phyloP scores from a whole-genome alignment of 768 basidiomycete species.

The Clitopilus hobsonii region DNA sequence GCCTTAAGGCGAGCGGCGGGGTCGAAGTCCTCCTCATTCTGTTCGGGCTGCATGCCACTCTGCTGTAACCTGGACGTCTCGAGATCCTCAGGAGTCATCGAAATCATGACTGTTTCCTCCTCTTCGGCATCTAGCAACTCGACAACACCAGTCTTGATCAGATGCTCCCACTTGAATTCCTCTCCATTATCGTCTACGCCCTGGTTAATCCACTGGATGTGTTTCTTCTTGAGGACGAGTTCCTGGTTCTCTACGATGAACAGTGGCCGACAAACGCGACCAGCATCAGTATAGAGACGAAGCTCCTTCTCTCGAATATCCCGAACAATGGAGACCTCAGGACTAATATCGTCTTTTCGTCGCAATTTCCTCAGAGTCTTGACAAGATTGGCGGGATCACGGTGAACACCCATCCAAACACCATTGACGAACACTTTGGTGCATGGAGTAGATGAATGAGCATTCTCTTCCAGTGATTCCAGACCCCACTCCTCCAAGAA shows the following conservation, averaged over 20 bases:
- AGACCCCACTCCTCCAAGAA: conserved; percentile 99
- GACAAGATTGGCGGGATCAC: conserved; percentile 88
- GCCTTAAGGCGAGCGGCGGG: conserved; percentile 87
- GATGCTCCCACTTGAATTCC: conserved; percentile 76
- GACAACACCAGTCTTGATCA: conserved; percentile 84
- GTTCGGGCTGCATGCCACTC: conserved; percentile 50
- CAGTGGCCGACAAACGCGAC: conserved; percentile 92
- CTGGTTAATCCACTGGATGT: conserved; percentile 68
- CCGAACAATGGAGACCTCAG: conserved; percentile 95
- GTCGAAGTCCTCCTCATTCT: conserved; percentile 72
- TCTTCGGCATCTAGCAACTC: conserved; percentile 97
- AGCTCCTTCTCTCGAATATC: conserved; percentile 96
- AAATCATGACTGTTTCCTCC: conserved; percentile 99
- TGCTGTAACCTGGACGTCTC: conserved; percentile 75
- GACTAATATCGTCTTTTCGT: conserved; percentile 90
- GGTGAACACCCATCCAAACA: conserved; percentile 99
- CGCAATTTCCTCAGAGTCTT: conserved; percentile 90
- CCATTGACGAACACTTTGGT: conserved; percentile 99
- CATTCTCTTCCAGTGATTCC: conserved; percentile 92
- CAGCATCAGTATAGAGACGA: conserved; percentile 93
- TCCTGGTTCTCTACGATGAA: conserved; percentile 96
- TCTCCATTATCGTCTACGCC: conserved; percentile 55
- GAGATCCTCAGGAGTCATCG: conserved; percentile 96
- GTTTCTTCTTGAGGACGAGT: conserved; percentile 77
- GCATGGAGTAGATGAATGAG: conserved; percentile 72